Percentiles rank a stretch among this genome's conserved stretches.
phyloP scores from a whole-genome alignment of 2,329 filamentous ascomycete species.

The Botrytis fabae region DNA sequence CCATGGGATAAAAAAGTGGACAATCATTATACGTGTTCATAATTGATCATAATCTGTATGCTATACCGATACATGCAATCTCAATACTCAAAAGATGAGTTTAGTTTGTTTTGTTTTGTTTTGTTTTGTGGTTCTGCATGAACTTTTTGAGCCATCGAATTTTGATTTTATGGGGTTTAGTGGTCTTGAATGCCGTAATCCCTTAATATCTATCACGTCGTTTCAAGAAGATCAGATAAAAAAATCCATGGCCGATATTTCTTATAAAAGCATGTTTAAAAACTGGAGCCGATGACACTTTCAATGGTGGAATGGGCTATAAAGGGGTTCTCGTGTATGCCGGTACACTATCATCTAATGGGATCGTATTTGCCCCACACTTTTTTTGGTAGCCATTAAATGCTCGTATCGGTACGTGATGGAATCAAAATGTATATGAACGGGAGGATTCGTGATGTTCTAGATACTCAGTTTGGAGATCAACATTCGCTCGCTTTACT shows the following conservation, averaged over 20 bases:
- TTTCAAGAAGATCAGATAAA: background rate
- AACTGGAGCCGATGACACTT: background rate
- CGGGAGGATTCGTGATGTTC: background rate
- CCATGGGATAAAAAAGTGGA: background rate
- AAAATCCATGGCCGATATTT: background rate
- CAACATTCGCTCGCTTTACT: background rate
- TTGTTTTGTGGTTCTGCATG: background rate
- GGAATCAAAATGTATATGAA: background rate
- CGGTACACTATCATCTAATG: slow-evolving; percentile 6
- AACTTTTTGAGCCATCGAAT: background rate
- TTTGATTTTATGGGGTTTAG: background rate
- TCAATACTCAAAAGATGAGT: background rate
- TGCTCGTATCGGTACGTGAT: background rate
- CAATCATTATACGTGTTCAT: background rate
- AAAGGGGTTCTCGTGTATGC: background rate
- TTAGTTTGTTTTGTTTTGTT: background rate
- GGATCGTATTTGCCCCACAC: background rate
- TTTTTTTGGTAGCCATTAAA: background rate
- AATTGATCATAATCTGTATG: background rate
- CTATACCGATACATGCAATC: background rate
- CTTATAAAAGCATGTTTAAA: background rate
- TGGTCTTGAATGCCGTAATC: background rate
- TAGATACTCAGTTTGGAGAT: background rate
- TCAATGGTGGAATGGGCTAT: background rate
- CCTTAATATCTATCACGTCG: background rate